These are phyloP conservation scores for Phytophthora idaei DNA, from an alignment of 352 stramenopile species.

Conservation along the genomic window DNA sequence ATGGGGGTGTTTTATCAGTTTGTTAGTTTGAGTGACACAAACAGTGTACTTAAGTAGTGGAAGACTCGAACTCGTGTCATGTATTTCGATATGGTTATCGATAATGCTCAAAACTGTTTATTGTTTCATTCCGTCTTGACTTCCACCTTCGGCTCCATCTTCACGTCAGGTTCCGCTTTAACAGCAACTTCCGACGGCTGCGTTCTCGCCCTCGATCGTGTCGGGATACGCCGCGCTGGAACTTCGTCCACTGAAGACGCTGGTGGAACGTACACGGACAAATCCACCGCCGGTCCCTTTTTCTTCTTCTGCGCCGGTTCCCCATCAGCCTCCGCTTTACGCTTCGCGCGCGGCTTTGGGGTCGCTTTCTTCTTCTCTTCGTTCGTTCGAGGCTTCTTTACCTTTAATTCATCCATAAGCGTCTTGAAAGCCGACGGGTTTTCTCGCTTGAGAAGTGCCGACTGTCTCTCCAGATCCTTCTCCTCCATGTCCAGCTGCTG, in stretches of 20 bases:
- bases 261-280: constrained; percentile 22
- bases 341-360: constrained; percentile 11
- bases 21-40: no score
- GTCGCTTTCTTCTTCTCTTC: constrained; percentile 13
- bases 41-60: no score
- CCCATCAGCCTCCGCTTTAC: constrained; percentile 4
- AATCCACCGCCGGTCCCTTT: constrained; percentile 19
- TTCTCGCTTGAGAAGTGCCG: constrained; percentile 21
- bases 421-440: constrained; percentile 16
- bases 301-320: constrained; percentile 22
- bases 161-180: constrained; percentile 19
- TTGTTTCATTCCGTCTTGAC: constrained; percentile 10
- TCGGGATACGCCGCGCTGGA: constrained; percentile 17
- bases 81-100: no score
- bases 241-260: constrained; percentile 8
- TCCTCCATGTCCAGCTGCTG: constrained; percentile 37
- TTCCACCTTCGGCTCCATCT: constrained; percentile 25
- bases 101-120: background rate
- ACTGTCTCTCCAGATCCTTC: constrained; percentile 21
- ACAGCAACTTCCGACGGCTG: constrained; percentile 1
- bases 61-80: no score
- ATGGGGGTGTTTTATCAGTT: no score
- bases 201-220: constrained; percentile 16
- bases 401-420: constrained; percentile 29
- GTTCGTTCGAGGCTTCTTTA: constrained; percentile 22